Evolutionary conservation across 2,329 filamentous ascomycete species (phyloP).

Genomic region (Erysiphe pulchra): DNA sequence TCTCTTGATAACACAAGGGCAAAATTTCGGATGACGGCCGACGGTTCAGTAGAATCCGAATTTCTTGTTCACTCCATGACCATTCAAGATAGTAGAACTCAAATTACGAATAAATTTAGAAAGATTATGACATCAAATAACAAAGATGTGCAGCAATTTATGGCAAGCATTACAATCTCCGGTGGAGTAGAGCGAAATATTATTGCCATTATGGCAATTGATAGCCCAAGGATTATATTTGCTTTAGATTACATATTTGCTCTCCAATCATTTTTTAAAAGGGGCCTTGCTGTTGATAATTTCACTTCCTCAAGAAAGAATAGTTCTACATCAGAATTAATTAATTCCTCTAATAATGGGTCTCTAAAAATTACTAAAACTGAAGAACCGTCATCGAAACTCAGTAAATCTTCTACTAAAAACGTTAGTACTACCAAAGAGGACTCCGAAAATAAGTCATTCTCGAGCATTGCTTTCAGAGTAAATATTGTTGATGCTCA

Average conservation of each 20-base stretch:
- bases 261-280: conserved; percentile 56
- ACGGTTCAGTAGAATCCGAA: conserved; percentile 78
- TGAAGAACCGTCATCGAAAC: background rate
- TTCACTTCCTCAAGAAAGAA: conserved; percentile 21
- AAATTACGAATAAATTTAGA: conserved; percentile 82
- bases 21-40: conserved; percentile 80
- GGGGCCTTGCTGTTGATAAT: conserved; percentile 42
- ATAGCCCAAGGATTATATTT: conserved; percentile 85
- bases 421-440: conserved; percentile 5
- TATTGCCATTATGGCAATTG: conserved; percentile 78
- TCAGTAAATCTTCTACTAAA: conserved; percentile 2
- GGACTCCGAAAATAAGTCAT: conserved; percentile 11
- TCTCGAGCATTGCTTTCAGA: conserved; percentile 62
- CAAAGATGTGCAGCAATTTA: conserved; percentile 86
- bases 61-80: conserved; percentile 85
- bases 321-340: conserved; percentile 27
- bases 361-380: conserved; percentile 16
- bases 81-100: conserved; percentile 71
- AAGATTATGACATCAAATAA: conserved; percentile 97
- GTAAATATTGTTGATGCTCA: conserved; percentile 92
- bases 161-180: conserved; percentile 88
- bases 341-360: conserved; percentile 32
- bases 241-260: conserved; percentile 89
- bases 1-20: conserved; percentile 79
- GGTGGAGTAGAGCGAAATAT: conserved; percentile 57